Base-by-base conservation (phyloP, 805 yeast genomes). In the Starmerella apicola region DNA sequence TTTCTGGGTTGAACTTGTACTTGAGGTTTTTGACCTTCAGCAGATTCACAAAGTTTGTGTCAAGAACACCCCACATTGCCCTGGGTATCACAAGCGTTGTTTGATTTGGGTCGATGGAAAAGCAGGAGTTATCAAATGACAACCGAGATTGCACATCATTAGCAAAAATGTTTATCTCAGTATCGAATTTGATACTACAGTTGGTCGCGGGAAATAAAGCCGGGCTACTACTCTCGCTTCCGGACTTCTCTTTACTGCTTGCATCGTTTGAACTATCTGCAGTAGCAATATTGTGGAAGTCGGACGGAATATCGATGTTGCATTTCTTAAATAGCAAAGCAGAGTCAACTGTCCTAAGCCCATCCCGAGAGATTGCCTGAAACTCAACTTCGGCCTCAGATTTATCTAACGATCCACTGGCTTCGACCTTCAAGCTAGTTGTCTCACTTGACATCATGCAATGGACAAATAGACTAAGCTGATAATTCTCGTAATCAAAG, bases 331-430 rank as follows among this genome's bases (percentile, higher is more conserved):
- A 12, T 13, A 10, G 20, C 8, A 38, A 4, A 3, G 23, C 17
- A 6, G 37, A 38, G 3, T 38, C 41, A 22, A 38, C 19, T n/a
- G 37, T 8, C 17, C 16, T 20, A 18, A 38, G 22, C 5, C 34
- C 30, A 16, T 38, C 33, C 6, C 8, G 19, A 3, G 41, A 32
- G 33, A 20, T 20, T 5, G 41, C 41, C 10, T 18, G 19, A 7
- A 32, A 5, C 24, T 38, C 41, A 16, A 32, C 26, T 4, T 13
- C 13, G 16, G 25, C 15, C 10, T 30, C 17, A 2, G 22, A 8
- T 9, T 23, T 16, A 4, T n/a, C 9, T 8, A 18, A 33, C 8
- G 21, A 22, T 8, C 23, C 25, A 6, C 5, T 16, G 2, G 23
- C 16, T 24, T n/a, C 22, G 4, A 28, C 37, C 18, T 23, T 25